A percentile compares a stretch with the other conserved stretches of the same genome.
phyloP scores from a whole-genome alignment of 2,329 filamentous ascomycete genomes.

The Tothia fuscella region DNA sequence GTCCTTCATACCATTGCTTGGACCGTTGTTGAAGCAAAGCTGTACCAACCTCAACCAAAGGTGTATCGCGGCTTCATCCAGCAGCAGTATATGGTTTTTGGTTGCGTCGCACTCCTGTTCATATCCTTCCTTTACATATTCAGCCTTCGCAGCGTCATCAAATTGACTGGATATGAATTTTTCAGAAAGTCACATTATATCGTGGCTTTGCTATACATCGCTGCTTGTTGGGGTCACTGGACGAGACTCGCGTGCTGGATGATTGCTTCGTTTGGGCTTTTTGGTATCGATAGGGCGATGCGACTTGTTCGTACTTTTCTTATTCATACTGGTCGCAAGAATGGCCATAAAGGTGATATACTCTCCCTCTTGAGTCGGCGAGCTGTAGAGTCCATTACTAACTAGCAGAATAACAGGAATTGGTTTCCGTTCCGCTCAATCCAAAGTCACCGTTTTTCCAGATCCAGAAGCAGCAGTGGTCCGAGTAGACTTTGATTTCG shows the following conservation, averaged over 20 bases:
- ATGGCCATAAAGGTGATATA: slow-evolving; percentile 25
- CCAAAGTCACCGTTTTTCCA: slow-evolving; percentile 39
- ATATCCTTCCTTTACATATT: slow-evolving; percentile 49
- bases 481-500: slow-evolving; percentile 52
- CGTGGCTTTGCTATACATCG: slow-evolving; percentile 61
- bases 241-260: slow-evolving; percentile 54
- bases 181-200: slow-evolving; percentile 66
- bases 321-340: slow-evolving; percentile 46
- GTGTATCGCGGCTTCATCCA: slow-evolving; percentile 45
- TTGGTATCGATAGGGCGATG: slow-evolving; percentile 50
- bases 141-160: slow-evolving; percentile 48
- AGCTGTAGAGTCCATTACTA: slow-evolving; percentile 8
- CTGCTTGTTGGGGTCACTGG: slow-evolving; percentile 69
- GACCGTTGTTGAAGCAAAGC: slow-evolving; percentile 51
- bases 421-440: slow-evolving; percentile 44
- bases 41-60: slow-evolving; percentile 61
- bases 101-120: slow-evolving; percentile 54
- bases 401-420: slow-evolving; percentile 23
- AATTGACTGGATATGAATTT: slow-evolving; percentile 61
- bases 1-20: slow-evolving; percentile 59
- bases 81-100: slow-evolving; percentile 58
- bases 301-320: slow-evolving; percentile 46
- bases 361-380: slow-evolving; percentile 14
- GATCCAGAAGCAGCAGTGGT: slow-evolving; percentile 48
- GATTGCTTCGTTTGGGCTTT: slow-evolving; percentile 52